A percentile compares a stretch with the other conserved stretches of the same genome.
These are phyloP conservation scores for Colletotrichum scovillei DNA, from an alignment of 2,329 filamentous ascomycete species.

Conservation along the genomic window DNA sequence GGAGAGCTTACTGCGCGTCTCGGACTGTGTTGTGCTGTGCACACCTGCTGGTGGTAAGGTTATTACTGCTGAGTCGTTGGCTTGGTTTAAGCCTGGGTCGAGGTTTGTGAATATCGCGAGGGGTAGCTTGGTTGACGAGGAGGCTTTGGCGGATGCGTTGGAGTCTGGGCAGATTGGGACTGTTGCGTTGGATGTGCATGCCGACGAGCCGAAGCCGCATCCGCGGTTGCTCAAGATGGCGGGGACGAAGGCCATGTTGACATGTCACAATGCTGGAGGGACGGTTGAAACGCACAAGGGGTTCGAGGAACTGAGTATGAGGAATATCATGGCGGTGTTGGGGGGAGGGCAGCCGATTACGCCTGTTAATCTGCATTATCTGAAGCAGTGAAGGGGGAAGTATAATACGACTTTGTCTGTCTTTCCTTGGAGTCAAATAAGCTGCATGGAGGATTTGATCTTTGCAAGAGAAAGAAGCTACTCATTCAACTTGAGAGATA, in stretches of 20 bases:
- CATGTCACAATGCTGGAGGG: conserved; percentile 76
- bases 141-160: conserved; percentile 69
- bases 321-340: conserved; percentile 72
- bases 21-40: conserved; percentile 73
- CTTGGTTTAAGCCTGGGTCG: conserved; percentile 63
- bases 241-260: conserved; percentile 63
- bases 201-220: conserved; percentile 67
- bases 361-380: conserved; percentile 70
- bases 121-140: conserved; percentile 73
- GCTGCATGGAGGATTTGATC: too few relatives aligned
- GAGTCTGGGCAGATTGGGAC: conserved; percentile 60
- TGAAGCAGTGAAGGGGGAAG: conserved; percentile 44
- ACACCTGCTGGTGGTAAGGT: conserved; percentile 64
- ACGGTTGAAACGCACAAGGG: conserved; percentile 74
- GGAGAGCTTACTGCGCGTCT: conserved; percentile 59
- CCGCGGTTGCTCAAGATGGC: conserved; percentile 55
- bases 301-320: conserved; percentile 75
- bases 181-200: conserved; percentile 74
- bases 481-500: too few relatives aligned
- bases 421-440: too few relatives aligned
- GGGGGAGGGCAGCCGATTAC: conserved; percentile 63
- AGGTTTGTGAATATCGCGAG: conserved; percentile 75
- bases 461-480: too few relatives aligned
- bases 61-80: conserved; percentile 60
- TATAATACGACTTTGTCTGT: too few relatives aligned